These are phyloP conservation scores for Ramaria sp. DNA, from an alignment of 768 basidiomycete genomes.

Conservation along the genomic window DNA sequence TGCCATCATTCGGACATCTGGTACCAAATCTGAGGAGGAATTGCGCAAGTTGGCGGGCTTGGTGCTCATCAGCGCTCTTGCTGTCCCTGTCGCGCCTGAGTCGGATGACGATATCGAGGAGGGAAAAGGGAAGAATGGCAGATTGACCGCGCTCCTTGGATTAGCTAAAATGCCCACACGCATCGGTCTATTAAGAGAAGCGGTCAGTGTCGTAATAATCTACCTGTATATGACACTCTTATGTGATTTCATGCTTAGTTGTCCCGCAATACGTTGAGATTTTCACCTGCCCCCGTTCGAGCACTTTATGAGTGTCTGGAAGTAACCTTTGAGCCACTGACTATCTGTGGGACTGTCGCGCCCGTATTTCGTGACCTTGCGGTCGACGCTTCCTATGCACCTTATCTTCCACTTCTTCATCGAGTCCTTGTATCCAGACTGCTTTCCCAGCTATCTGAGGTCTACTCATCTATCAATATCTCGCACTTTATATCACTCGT, in stretches of 20 bases:
- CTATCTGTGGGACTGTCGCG: slow-evolving; percentile 65
- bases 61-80: slow-evolving; percentile 85
- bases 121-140: slow-evolving; percentile 55
- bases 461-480: slow-evolving; percentile 82
- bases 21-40: slow-evolving; percentile 70
- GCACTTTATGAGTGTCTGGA: slow-evolving; percentile 82
- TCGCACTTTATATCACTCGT: slow-evolving; percentile 68
- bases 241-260: slow-evolving; percentile 35
- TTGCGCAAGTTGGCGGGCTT: slow-evolving; percentile 74
- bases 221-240: background rate
- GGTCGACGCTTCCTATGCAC: slow-evolving; percentile 49
- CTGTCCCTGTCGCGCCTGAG: slow-evolving; percentile 73
- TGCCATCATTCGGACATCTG: slow-evolving; percentile 56
- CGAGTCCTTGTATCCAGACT: slow-evolving; percentile 87
- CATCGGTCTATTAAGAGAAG: slow-evolving; percentile 75
- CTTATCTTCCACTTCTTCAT: slow-evolving; percentile 83
- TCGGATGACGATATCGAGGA: slow-evolving; percentile 37
- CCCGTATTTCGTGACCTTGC: slow-evolving; percentile 61
- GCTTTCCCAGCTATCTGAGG: slow-evolving; percentile 82
- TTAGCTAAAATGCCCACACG: slow-evolving; percentile 78
- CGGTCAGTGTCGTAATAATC: slow-evolving; percentile 39
- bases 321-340: slow-evolving; percentile 86
- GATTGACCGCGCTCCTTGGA: slow-evolving; percentile 78
- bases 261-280: slow-evolving; percentile 70
- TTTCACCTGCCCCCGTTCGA: slow-evolving; percentile 63